Conservation (phyloP, 805 yeast species). For the Saturnispora sekii region DNA sequence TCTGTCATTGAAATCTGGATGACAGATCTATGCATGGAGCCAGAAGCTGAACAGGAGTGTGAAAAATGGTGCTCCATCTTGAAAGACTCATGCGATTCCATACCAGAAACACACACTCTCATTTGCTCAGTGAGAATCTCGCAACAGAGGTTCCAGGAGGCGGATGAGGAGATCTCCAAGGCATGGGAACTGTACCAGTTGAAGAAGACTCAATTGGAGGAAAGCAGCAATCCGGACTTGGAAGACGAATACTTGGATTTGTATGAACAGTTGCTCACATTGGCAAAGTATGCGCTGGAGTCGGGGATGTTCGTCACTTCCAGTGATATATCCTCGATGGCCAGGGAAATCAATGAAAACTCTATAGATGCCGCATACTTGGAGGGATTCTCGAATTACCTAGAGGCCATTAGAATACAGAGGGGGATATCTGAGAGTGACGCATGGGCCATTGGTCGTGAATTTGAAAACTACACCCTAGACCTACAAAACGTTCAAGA, state of each 20-base stretch:
- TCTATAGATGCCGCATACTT: conserved; percentile 74
- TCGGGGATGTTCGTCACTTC: conserved; percentile 62
- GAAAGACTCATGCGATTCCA: conserved; percentile 43
- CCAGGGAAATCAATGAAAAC: conserved; percentile 76
- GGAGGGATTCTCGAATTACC: conserved; percentile 65
- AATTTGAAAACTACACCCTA: conserved; percentile 32
- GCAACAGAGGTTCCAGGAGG: conserved; percentile 69
- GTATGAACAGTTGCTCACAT: conserved; percentile 62
- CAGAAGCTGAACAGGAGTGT: conserved; percentile 75
- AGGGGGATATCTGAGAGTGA: conserved; percentile 13
- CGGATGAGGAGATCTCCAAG: conserved; percentile 51
- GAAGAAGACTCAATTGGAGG: conserved; percentile 42
- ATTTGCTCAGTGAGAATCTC: conserved; percentile 84
- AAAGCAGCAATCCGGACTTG: conserved; percentile 14
- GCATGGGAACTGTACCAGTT: conserved; percentile 63
- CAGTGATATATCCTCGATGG: conserved; percentile 49
- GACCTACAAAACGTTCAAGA: conserved; percentile 13
- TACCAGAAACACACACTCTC: conserved; percentile 76
- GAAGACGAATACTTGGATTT: conserved; percentile 48
- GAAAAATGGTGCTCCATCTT: conserved; percentile 60
- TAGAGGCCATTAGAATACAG: conserved; percentile 34
- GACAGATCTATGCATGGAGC: conserved; percentile 96
- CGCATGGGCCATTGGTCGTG: conserved; percentile 22
- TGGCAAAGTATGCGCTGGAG: conserved; percentile 71
- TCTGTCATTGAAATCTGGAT: conserved; percentile 92